Percentiles rank a stretch among this genome's conserved stretches.
phyloP scores from a whole-genome alignment of 2,329 filamentous ascomycete species.

The Anisogramma anomala region DNA sequence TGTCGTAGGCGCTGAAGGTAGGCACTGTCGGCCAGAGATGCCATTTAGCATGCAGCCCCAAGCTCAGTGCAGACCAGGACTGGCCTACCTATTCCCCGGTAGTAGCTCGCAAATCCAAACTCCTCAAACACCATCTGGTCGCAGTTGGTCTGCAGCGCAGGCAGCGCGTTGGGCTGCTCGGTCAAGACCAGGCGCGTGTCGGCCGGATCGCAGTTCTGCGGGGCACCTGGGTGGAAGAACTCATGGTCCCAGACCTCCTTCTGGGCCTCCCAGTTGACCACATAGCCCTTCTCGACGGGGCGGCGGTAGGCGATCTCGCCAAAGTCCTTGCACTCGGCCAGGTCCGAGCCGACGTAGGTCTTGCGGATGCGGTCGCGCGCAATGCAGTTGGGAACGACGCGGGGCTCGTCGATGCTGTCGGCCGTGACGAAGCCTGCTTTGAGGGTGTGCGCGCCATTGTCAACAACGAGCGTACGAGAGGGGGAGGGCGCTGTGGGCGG shows the following conservation, averaged over 20 bases:
- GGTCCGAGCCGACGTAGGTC: constrained; percentile 67
- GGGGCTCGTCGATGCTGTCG: constrained; percentile 41
- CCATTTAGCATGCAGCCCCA: background rate
- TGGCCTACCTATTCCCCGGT: constrained; percentile 54
- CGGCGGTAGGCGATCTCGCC: constrained; percentile 78
- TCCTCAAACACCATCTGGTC: constrained; percentile 98
- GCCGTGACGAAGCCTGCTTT: constrained; percentile 69
- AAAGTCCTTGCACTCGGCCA: constrained; percentile 73
- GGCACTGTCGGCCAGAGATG: constrained; percentile 45
- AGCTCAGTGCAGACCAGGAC: background rate
- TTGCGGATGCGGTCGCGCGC: constrained; percentile 70
- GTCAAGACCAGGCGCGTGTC: constrained; percentile 77
- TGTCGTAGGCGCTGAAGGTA: constrained; percentile 70
- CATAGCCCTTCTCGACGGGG: constrained; percentile 85
- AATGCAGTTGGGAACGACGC: constrained; percentile 76
- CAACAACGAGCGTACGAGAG: constrained; percentile 66
- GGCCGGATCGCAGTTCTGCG: constrained; percentile 58
- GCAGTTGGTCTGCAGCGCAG: constrained; percentile 72
- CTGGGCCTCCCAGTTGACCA: constrained; percentile 94
- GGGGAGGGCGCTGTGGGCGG: constrained; percentile 44
- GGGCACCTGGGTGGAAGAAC: constrained; percentile 61
- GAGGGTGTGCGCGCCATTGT: constrained; percentile 85
- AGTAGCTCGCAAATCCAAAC: constrained; percentile 83
- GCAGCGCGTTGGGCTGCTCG: constrained; percentile 75
- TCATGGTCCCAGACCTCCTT: constrained; percentile 92